Base-by-base conservation (phyloP, 2,329 filamentous ascomycete species). In the Alternaria sp. region DNA sequence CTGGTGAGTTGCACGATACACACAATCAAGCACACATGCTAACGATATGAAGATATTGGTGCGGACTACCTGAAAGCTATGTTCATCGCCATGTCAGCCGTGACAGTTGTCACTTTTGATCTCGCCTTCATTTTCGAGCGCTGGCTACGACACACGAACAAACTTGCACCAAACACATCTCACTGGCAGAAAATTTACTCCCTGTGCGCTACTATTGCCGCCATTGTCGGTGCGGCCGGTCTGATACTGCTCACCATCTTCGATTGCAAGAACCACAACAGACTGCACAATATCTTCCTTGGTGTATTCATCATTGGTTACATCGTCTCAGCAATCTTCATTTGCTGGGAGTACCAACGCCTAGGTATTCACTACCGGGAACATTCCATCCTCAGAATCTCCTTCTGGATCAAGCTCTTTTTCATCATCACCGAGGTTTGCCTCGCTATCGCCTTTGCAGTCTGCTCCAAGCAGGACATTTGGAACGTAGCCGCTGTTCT, bases 301-400 rank as follows among this genome's bases (percentile, higher is more conserved):
- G 79, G 87, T 1, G 79, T 97, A 52, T 99, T 99, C 78, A 92
- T 97, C 51, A 88, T 79, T 14, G 95, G 93, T 34, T 98, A 96
- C 77, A 82, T 97, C 54, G 75, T 97, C 55, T 92, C 89, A 5
- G 94, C 94, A 57, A 85, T 97, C 68, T 94, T 94, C 79, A 91
- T 94, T 66, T 97, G 94, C 82, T 89, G 88, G 81, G 93, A 97
- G 78, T 97, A 96, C 78, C 90, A 95, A 72, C 89, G 92, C 3
- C 85, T 98, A 1, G 93, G 93, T 26, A 88, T 90, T 54, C 89
- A 90, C 75, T 92, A 94, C 82, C 90, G 90, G 64, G 82, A 93
- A 61, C 87, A 94, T 79, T 86, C 84, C 55, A 81, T 95, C 66
- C 86, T 99, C 11, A 86, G 89, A 48, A 78, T 85, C 61, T 95